These are phyloP conservation scores for Sonneratia caseolaris DNA, from an alignment of 345 rosid species.

Conservation along the genomic window DNA sequence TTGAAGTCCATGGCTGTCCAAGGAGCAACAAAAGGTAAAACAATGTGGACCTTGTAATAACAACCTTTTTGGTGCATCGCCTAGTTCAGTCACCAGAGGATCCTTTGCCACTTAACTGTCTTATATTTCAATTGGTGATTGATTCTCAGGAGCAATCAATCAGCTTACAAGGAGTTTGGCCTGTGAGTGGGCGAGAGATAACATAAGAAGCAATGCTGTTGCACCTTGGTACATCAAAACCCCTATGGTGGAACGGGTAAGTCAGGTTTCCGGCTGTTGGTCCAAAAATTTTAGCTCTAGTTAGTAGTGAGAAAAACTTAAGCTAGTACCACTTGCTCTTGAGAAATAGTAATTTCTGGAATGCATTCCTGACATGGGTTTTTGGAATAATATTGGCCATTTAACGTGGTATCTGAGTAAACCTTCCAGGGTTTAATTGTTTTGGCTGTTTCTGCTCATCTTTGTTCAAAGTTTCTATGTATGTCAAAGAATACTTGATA, in stretches of 20 bases:
- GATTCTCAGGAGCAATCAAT: constrained; percentile 54
- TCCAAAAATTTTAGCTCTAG: background rate
- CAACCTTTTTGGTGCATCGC: background rate
- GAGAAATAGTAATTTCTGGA: background rate
- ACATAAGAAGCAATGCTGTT: constrained; percentile 67
- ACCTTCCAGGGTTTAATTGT: background rate
- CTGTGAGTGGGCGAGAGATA: constrained; percentile 83
- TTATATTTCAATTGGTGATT: constrained; percentile 1
- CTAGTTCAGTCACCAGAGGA: background rate
- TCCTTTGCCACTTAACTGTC: background rate
- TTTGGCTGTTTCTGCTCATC: background rate
- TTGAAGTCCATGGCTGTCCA: constrained; percentile 65
- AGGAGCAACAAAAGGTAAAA: constrained; percentile 63
- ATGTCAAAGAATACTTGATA: background rate
- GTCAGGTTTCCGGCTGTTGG: background rate
- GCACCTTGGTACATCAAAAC: constrained; percentile 89
- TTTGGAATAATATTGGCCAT: background rate
- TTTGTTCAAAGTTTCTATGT: background rate
- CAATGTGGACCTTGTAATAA: background rate
- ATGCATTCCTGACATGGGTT: background rate
- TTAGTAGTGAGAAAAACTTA: background rate
- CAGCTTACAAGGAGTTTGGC: constrained; percentile 67
- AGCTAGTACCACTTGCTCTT: background rate
- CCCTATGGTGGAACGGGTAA: constrained; percentile 73
- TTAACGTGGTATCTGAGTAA: background rate